A percentile compares a stretch with the other conserved stretches of the same genome.
These are phyloP conservation scores for Penicillium sp. DNA, from an alignment of 2,329 filamentous ascomycete species.

Conservation along the genomic window DNA sequence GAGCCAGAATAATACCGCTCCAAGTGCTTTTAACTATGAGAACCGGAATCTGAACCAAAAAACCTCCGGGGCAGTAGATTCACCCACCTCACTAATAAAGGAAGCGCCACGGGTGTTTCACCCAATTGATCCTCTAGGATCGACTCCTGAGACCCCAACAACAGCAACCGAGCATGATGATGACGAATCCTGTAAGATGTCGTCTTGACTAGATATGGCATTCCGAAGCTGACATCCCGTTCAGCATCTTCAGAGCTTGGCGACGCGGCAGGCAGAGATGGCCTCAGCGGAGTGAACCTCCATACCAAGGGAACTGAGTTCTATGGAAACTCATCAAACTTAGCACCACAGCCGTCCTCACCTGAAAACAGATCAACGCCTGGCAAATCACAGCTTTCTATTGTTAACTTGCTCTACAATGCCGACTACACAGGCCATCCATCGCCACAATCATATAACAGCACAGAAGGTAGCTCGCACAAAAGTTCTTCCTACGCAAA, in stretches of 20 bases:
- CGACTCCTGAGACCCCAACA: background rate
- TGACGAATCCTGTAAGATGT: background rate
- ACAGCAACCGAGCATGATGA: background rate
- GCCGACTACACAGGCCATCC: background rate
- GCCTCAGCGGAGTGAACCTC: conserved; percentile 27
- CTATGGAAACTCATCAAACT: conserved; percentile 29
- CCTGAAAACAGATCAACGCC: background rate
- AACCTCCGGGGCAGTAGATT: background rate
- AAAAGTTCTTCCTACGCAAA: background rate
- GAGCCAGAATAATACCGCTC: background rate
- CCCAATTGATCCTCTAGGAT: background rate
- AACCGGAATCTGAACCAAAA: background rate
- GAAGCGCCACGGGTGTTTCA: background rate
- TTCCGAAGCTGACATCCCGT: background rate
- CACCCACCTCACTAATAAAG: background rate
- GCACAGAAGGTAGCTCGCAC: background rate
- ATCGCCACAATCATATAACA: background rate
- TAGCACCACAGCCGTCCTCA: conserved; percentile 10
- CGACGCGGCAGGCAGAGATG: conserved; percentile 22
- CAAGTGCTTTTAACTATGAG: background rate
- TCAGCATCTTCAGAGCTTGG: conserved; percentile 12
- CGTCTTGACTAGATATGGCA: background rate
- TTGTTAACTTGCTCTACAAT: background rate
- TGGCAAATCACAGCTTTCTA: background rate
- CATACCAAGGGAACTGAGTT: conserved; percentile 31